These are phyloP conservation scores for Viola odorata DNA, from an alignment of 345 rosid species.

Conservation along the genomic window DNA sequence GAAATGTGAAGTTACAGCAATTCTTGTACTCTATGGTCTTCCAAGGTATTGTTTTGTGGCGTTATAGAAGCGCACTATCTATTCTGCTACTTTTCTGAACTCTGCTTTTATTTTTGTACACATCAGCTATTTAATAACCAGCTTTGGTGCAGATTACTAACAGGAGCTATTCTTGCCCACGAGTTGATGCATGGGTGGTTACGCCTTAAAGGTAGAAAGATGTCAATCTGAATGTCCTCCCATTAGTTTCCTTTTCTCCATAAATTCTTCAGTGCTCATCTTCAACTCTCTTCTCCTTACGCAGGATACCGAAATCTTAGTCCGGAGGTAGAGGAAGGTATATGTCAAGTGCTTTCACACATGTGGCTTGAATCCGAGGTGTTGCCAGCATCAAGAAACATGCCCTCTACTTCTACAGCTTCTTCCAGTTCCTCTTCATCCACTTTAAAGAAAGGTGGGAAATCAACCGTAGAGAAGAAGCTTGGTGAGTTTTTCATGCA, in stretches of 20 bases:
- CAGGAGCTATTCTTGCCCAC: conserved; percentile 94
- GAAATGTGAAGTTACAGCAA: conserved; percentile 93
- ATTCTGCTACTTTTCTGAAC: background rate
- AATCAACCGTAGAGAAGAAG: conserved; percentile 24
- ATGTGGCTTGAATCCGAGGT: conserved; percentile 99
- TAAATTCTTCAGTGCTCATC: background rate
- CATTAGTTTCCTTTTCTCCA: too few species aligned
- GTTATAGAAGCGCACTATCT: background rate
- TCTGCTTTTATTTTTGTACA: background rate
- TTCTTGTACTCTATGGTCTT: conserved; percentile 91
- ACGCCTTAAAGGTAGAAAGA: conserved; percentile 66
- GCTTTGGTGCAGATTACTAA: conserved; percentile 54
- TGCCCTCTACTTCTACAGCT: conserved; percentile 53
- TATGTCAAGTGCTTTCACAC: conserved; percentile 83
- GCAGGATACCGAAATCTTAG: conserved; percentile 75
- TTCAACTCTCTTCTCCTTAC: background rate
- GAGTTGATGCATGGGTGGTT: conserved; percentile 97
- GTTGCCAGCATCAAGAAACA: conserved; percentile 41
- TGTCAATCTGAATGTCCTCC: background rate
- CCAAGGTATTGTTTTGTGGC: conserved; percentile 50
- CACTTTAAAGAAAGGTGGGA: conserved; percentile 68
- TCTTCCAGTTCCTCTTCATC: conserved; percentile 38
- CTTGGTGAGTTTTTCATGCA: conserved; percentile 84
- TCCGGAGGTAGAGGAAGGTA: conserved; percentile 95
- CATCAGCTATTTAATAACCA: background rate